Evolutionary conservation across 164 flowering plant genomes (phyloP).

Genomic region (Vitis rotundifolia): DNA sequence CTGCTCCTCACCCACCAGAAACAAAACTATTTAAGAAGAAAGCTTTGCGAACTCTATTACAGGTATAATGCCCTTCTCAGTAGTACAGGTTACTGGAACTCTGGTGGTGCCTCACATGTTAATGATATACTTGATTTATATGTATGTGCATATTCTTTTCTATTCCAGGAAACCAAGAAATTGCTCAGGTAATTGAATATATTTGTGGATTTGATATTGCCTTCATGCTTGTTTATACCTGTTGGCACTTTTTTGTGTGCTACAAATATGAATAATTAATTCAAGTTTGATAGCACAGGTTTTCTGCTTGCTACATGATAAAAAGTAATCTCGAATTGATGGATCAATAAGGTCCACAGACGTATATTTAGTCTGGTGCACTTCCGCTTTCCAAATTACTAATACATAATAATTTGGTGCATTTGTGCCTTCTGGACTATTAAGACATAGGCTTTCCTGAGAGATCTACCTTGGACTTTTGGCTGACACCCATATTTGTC

Average conservation of each 20-base stretch:
- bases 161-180: not conserved
- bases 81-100: not conserved
- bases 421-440: not conserved
- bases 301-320: too few relatives aligned
- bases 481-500: not conserved
- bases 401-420: too few relatives aligned
- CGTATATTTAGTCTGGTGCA: too few relatives aligned
- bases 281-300: too few relatives aligned
- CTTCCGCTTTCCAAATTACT: too few relatives aligned
- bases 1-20: constrained; percentile 63
- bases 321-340: too few relatives aligned
- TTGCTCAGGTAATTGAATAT: not conserved
- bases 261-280: too few relatives aligned
- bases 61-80: constrained; percentile 43
- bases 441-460: not conserved
- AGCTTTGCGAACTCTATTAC: constrained; percentile 76
- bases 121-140: not conserved
- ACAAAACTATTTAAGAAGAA: constrained; percentile 71
- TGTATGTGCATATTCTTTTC: not conserved
- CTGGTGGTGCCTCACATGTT: not conserved
- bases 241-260: too few relatives aligned
- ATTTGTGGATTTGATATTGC: not conserved
- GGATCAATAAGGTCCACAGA: too few relatives aligned
- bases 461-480: not conserved
- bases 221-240: too few relatives aligned